A percentile compares a stretch with the other conserved stretches of the same genome.
Conservation (phyloP, 2,329 filamentous ascomycete species). For the Leptographium galeiforme region DNA sequence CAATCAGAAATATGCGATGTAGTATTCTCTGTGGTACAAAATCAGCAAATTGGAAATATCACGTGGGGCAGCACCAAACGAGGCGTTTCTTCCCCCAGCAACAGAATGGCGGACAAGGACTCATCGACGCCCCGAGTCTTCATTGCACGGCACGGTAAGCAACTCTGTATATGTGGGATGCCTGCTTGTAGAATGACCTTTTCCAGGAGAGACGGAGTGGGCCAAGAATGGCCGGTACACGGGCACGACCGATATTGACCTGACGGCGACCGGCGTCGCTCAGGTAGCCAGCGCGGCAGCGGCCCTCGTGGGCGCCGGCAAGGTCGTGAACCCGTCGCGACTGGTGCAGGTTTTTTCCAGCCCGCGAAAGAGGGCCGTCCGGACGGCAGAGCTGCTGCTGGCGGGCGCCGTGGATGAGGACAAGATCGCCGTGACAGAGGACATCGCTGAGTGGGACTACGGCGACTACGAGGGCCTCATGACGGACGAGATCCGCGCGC, state of each 20-base stretch:
- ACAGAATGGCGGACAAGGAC: slow-evolving; percentile 22
- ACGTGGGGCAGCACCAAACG: too few species aligned
- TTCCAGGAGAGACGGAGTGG: slow-evolving; percentile 27
- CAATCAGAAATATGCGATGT: too few species aligned
- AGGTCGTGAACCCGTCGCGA: slow-evolving; percentile 35
- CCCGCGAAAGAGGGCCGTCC: slow-evolving; percentile 31
- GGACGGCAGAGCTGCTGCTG: slow-evolving; percentile 34
- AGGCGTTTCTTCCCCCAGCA: background rate
- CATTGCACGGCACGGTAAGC: slow-evolving; percentile 22
- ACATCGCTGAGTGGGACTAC: slow-evolving; percentile 48
- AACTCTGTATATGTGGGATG: background rate
- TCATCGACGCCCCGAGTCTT: slow-evolving; percentile 23
- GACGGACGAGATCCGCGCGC: slow-evolving; percentile 32
- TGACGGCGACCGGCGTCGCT: slow-evolving; percentile 24
- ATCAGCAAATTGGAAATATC: too few species aligned
- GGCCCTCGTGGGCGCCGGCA: slow-evolving; percentile 33
- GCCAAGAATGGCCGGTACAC: slow-evolving; percentile 32
- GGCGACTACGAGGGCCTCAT: slow-evolving; percentile 47
- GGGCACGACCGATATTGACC: slow-evolving; percentile 27
- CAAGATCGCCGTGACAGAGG: slow-evolving; percentile 33
- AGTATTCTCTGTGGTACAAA: too few species aligned
- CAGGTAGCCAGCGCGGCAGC: slow-evolving; percentile 31
- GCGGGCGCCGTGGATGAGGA: slow-evolving; percentile 11
- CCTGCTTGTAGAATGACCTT: background rate
- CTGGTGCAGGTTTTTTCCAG: slow-evolving; percentile 34